Evolutionary conservation across 2,329 filamentous ascomycete species (phyloP).

Genomic region (Aspergillus persii): DNA sequence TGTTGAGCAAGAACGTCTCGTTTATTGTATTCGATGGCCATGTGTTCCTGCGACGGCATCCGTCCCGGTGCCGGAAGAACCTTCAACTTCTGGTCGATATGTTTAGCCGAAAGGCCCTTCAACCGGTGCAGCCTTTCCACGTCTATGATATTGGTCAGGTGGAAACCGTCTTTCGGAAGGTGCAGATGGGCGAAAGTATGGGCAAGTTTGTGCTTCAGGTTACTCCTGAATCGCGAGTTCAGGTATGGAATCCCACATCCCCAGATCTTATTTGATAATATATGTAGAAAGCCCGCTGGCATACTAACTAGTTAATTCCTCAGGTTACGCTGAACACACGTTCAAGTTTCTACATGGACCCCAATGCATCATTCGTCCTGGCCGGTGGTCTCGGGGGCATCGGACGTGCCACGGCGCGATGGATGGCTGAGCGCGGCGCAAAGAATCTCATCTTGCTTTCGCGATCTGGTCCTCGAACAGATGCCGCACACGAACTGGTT

Average conservation of each 20-base stretch:
- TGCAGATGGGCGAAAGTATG: conserved; percentile 37
- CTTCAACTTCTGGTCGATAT: conserved; percentile 5
- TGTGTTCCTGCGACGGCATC: not conserved
- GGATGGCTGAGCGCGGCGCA: conserved; percentile 12
- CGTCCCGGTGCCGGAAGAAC: not conserved
- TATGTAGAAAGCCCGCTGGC: not conserved
- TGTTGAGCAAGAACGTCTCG: conserved; percentile 11
- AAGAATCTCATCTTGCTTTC: conserved; percentile 11
- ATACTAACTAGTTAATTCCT: not conserved
- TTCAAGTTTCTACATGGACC: not conserved
- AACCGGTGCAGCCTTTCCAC: conserved; percentile 28
- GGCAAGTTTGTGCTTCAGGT: conserved; percentile 39
- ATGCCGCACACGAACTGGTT: not conserved
- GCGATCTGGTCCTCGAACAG: not conserved
- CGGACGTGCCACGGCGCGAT: conserved; percentile 9
- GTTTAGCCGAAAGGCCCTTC: conserved; percentile 19
- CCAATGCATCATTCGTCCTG: conserved; percentile 10
- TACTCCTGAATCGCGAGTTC: conserved; percentile 4
- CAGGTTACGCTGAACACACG: conserved; percentile 1
- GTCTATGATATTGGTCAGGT: conserved; percentile 28
- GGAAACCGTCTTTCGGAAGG: conserved; percentile 26
- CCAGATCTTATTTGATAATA: not conserved
- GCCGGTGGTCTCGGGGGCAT: conserved; percentile 19
- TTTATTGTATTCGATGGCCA: conserved; percentile 12
- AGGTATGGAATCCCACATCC: not conserved